Evolutionary conservation across 495 filamentous ascomycete genomes (phyloP).

Genomic region (Daldinia vernicosa): DNA sequence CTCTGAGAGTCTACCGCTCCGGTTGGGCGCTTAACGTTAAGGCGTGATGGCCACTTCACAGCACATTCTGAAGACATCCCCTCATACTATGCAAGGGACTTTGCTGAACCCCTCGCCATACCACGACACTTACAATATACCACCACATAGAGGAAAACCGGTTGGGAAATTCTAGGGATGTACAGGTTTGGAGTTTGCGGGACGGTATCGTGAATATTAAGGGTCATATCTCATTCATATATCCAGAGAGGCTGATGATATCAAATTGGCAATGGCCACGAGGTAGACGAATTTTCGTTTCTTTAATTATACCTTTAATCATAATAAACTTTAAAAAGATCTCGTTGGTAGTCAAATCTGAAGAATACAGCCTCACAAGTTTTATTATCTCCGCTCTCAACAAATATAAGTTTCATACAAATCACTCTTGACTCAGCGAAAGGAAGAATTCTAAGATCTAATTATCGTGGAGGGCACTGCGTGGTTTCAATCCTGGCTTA

Average conservation of each 20-base stretch:
- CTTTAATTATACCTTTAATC: slow-evolving; percentile 24
- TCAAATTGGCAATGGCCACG: slow-evolving; percentile 16
- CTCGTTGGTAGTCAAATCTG: not conserved
- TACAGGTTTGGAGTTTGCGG: slow-evolving; percentile 7
- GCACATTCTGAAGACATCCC: not conserved
- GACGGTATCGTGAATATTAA: not conserved
- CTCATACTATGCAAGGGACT: not conserved
- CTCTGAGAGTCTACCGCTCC: slow-evolving; percentile 35
- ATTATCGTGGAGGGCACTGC: not conserved
- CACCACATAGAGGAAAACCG: slow-evolving; percentile 7
- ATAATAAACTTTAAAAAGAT: slow-evolving; percentile 6
- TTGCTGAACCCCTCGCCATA: not conserved
- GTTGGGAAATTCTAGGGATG: slow-evolving; percentile 1
- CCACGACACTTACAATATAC: not conserved
- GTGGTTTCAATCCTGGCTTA: not conserved
- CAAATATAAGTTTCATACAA: not conserved
- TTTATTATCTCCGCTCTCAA: not conserved
- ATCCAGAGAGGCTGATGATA: slow-evolving; percentile 1
- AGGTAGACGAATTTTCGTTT: slow-evolving; percentile 27
- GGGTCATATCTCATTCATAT: not conserved
- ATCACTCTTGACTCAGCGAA: not conserved
- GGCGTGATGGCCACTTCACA: slow-evolving; percentile 17
- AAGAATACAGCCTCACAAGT: not conserved
- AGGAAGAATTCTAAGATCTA: not conserved
- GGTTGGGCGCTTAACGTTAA: slow-evolving; percentile 35